Evolutionary conservation across 2,329 filamentous ascomycete species (phyloP), one percentile per base, ranked within the genome.

Genomic region (Xylariaceae sp.): DNA sequence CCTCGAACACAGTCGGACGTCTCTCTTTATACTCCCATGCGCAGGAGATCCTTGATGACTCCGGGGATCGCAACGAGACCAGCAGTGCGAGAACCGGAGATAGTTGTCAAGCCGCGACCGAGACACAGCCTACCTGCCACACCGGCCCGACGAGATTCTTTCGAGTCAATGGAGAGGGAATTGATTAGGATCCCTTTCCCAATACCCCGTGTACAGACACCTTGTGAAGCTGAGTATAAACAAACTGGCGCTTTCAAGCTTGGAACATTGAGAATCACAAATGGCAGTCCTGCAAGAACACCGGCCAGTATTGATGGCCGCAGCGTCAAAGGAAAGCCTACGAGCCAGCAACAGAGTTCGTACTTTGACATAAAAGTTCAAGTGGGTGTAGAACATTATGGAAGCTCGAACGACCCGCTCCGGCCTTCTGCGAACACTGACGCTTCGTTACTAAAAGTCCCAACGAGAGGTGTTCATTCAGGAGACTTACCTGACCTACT

Each of bases 181-280:
- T 21, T 47, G 43, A 44, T 51, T 36, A 37, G 50, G 40, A 22
- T 41, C 20, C 40, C 53, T 2, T 60, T 62, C 10, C 50, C 58
- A 0, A 46, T 62, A 16, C 64, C 63, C 21, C 66, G 71, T n/a
- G 69, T 64, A 8, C 54, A 65, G 22, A 79, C 76, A 1, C 75
- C 80, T 0, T 74, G 67, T 33, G 79, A 82, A 20, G 61, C 68
- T 22, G 73, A 77, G n/a, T 83, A 83, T 55, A 70, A 71, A 48
- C 78, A 82, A 37, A 73, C 80, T 23, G 81, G 81, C 3, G 77
- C 72, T 10, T 83, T 82, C 58, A 81, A 80, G 57, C 73, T 82
- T 42, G 82, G 82, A 2, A 79, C 79, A 2, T 57, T 85, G 40
- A 74, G 78, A 27, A 83, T 85, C 45, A 82, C 71, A 19, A 85